phyloP scores from a whole-genome alignment of 1,139 yeast genomes.

The Kodamaea arcana region DNA sequence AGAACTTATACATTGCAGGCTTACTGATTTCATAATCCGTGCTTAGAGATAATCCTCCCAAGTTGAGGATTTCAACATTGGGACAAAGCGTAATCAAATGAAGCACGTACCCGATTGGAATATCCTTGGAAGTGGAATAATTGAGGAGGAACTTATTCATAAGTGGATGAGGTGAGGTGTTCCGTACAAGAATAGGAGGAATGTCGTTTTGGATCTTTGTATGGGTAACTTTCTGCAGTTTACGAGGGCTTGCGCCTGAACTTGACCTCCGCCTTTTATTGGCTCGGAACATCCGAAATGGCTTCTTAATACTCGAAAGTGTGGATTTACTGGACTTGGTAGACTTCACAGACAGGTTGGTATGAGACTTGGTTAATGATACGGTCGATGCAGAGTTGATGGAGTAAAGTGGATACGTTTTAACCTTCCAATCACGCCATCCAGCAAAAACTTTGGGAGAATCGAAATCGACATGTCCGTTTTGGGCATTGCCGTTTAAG shows the following conservation, averaged over 20 bases:
- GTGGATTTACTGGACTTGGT: constrained; percentile 16
- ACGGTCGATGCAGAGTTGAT: constrained; percentile 17
- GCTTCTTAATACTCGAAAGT: constrained; percentile 15
- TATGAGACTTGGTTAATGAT: constrained; percentile 20
- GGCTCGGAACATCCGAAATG: constrained; percentile 23
- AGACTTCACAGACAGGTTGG: constrained; percentile 19
- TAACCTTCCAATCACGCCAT: constrained; percentile 87
- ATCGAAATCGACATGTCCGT: constrained; percentile 7
- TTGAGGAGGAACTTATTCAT: constrained; percentile 55
- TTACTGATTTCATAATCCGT: constrained; percentile 51
- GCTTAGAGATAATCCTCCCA: constrained; percentile 55
- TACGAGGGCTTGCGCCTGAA: constrained; percentile 7
- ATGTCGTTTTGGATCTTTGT: background rate
- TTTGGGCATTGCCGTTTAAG: background rate
- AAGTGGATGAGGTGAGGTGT: constrained; percentile 47
- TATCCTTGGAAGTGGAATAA: constrained; percentile 57
- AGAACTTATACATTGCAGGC: constrained; percentile 31
- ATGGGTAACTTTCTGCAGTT: background rate
- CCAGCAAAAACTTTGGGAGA: constrained; percentile 48
- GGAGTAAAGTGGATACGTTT: constrained; percentile 63
- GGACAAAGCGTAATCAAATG: constrained; percentile 60
- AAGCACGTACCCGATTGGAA: constrained; percentile 65
- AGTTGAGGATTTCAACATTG: constrained; percentile 45
- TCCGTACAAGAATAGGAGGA: constrained; percentile 6
- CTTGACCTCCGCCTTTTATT: constrained; percentile 15